A percentile compares a stretch with the other conserved stretches of the same genome.
These are phyloP conservation scores for Anthracocystis setariae DNA, from an alignment of 1,284 basidiomycete species.

Conservation along the genomic window DNA sequence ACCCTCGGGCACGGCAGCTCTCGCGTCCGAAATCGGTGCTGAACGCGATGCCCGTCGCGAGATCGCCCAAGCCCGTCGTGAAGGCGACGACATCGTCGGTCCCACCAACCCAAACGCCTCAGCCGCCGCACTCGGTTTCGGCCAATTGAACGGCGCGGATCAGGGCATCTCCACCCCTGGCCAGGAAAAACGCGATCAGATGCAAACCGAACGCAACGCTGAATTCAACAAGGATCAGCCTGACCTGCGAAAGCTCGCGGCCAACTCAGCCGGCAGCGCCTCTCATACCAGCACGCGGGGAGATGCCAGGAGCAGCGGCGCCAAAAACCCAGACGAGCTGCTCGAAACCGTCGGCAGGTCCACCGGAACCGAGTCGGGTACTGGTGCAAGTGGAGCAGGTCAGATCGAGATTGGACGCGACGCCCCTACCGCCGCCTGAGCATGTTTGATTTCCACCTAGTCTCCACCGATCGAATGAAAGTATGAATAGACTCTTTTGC, in stretches of 20 bases:
- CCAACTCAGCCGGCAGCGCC: constrained; percentile 11
- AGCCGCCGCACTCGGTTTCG: constrained; percentile 21
- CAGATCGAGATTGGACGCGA: constrained; percentile 30
- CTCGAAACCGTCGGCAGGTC: constrained; percentile 23
- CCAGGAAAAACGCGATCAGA: constrained; percentile 28
- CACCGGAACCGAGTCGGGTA: constrained; percentile 38
- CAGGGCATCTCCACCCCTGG: constrained; percentile 37
- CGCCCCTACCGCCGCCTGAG: constrained; percentile 24
- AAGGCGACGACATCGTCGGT: constrained; percentile 30
- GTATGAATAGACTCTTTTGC: background rate
- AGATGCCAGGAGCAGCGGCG: constrained; percentile 9
- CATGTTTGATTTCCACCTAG: background rate
- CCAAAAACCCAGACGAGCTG: constrained; percentile 10
- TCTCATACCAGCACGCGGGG: constrained; percentile 3
- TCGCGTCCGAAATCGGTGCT: constrained; percentile 38
- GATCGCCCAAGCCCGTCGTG: constrained; percentile 17
- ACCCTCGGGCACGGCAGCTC: constrained; percentile 17
- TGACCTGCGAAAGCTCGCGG: constrained; percentile 28
- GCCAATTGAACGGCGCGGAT: constrained; percentile 46
- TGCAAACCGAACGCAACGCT: constrained; percentile 29
- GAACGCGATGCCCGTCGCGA: constrained; percentile 39
- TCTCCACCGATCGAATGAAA: too few relatives aligned
- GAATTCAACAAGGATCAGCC: constrained; percentile 33
- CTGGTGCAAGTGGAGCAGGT: constrained; percentile 8
- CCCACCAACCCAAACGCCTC: constrained; percentile 1